Percentiles rank a stretch among this genome's conserved stretches.
These are phyloP conservation scores for Penicillium angulare DNA, from an alignment of 495 filamentous ascomycete genomes.

Conservation along the genomic window DNA sequence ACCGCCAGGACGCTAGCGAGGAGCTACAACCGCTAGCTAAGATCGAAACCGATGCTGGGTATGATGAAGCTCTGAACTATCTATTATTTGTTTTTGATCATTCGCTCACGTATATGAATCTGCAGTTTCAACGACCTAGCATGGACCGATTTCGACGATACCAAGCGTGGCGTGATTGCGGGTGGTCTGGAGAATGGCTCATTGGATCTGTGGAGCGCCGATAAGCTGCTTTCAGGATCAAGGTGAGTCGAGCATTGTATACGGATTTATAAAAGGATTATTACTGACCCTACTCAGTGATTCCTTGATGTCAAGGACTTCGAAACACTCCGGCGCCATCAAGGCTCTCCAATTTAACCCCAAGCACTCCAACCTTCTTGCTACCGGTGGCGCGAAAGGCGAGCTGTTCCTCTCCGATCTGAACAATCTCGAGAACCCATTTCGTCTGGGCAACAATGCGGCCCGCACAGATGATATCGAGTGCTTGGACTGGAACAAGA, in stretches of 20 bases:
- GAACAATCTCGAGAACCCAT: slow-evolving; percentile 82
- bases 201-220: slow-evolving; percentile 93
- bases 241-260: slow-evolving; percentile 37
- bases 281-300: slow-evolving; percentile 54
- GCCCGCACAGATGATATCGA: slow-evolving; percentile 92
- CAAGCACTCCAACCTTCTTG: slow-evolving; percentile 84
- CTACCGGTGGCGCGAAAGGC: slow-evolving; percentile 89
- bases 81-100: background rate
- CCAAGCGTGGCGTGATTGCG: slow-evolving; percentile 82
- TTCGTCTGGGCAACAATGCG: slow-evolving; percentile 81
- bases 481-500: slow-evolving; percentile 97
- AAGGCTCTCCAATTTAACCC: slow-evolving; percentile 98
- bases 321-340: slow-evolving; percentile 89
- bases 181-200: slow-evolving; percentile 95
- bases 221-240: slow-evolving; percentile 69
- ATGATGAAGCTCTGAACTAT: slow-evolving; percentile 20
- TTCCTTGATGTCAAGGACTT: slow-evolving; percentile 80
- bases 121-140: slow-evolving; percentile 93
- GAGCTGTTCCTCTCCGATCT: slow-evolving; percentile 96
- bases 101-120: slow-evolving; percentile 9
- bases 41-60: slow-evolving; percentile 88
- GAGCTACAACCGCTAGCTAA: slow-evolving; percentile 85
- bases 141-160: slow-evolving; percentile 78
- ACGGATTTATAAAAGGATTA: slow-evolving; percentile 7
- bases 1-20: slow-evolving; percentile 66